A percentile compares a stretch with the other conserved stretches of the same genome.
Conservation (phyloP, 345 rosid species). For the Corchorus olitorius region DNA sequence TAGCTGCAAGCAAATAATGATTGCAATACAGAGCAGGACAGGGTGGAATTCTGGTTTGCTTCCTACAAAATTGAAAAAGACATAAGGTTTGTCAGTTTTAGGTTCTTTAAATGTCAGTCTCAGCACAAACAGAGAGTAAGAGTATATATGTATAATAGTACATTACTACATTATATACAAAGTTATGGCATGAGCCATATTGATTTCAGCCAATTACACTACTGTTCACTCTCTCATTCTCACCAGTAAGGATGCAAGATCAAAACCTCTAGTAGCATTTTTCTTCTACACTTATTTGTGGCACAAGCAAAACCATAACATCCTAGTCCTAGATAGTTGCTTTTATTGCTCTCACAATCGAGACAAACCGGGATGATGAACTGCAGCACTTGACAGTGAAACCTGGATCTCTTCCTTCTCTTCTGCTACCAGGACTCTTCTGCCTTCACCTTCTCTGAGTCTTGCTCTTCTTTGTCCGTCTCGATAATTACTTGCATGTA, state of each 20-base stretch:
- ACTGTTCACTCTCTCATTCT: background rate
- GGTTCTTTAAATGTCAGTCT: background rate
- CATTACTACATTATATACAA: background rate
- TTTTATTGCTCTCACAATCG: slow-evolving; percentile 24
- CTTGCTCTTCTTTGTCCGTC: slow-evolving; percentile 7
- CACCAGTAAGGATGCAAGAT: background rate
- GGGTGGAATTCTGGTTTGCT: too few relatives aligned
- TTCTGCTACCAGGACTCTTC: background rate
- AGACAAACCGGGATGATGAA: slow-evolving; percentile 23
- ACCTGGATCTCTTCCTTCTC: slow-evolving; percentile 1
- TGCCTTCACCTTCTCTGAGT: background rate
- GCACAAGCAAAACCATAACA: slow-evolving; percentile 1
- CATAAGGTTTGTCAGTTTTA: too few relatives aligned
- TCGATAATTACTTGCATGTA: background rate
- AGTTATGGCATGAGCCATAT: background rate
- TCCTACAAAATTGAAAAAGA: too few relatives aligned
- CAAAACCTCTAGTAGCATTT: background rate
- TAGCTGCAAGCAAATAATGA: background rate
- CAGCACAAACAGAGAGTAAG: background rate
- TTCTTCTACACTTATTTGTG: background rate
- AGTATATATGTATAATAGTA: too few relatives aligned
- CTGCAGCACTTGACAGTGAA: slow-evolving; percentile 6
- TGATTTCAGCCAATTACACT: background rate
- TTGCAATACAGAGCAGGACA: too few relatives aligned
- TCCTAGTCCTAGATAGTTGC: background rate